Conservation (phyloP, 2,329 filamentous ascomycete species). For the Alternaria burnsii region DNA sequence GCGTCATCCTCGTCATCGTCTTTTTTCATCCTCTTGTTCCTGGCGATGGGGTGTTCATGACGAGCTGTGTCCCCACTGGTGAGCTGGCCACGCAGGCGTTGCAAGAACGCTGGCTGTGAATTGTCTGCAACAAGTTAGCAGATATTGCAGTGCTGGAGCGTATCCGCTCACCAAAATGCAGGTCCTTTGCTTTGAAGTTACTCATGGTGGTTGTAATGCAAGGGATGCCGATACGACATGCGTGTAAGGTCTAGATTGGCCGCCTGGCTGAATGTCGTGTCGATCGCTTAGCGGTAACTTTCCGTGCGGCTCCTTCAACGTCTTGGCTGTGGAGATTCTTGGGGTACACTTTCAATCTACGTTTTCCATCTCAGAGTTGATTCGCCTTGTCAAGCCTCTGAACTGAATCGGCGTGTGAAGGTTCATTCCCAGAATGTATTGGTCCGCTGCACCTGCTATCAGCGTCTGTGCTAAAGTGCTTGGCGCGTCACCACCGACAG, state of each 20-base stretch:
- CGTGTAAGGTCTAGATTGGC: slow-evolving; percentile 12
- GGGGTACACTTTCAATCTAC: background rate
- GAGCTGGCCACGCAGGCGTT: slow-evolving; percentile 61
- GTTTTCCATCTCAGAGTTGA: background rate
- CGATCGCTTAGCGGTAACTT: slow-evolving; percentile 22
- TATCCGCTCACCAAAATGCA: slow-evolving; percentile 65
- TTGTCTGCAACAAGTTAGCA: slow-evolving; percentile 53
- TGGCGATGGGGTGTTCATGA: slow-evolving; percentile 55
- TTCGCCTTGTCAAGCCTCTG: background rate
- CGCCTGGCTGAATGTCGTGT: slow-evolving; percentile 15
- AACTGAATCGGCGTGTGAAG: background rate
- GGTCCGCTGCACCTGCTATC: slow-evolving; percentile 17
- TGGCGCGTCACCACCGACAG: slow-evolving; percentile 24
- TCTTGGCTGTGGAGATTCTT: slow-evolving; percentile 4
- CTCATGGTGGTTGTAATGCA: slow-evolving; percentile 52
- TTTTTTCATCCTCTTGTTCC: slow-evolving; percentile 57
- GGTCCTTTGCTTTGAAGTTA: slow-evolving; percentile 70
- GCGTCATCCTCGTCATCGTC: slow-evolving; percentile 79
- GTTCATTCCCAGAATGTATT: slow-evolving; percentile 13
- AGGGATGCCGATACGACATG: slow-evolving; percentile 4
- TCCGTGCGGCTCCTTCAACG: slow-evolving; percentile 19
- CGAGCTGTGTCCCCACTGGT: slow-evolving; percentile 58
- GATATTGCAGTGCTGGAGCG: slow-evolving; percentile 43
- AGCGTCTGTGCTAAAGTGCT: slow-evolving; percentile 19
- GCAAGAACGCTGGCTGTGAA: slow-evolving; percentile 59